Percentiles rank a stretch among this genome's conserved stretches.
phyloP scores from a whole-genome alignment of 2,329 filamentous ascomycete species.

The Paracoccidioides lutzii region DNA sequence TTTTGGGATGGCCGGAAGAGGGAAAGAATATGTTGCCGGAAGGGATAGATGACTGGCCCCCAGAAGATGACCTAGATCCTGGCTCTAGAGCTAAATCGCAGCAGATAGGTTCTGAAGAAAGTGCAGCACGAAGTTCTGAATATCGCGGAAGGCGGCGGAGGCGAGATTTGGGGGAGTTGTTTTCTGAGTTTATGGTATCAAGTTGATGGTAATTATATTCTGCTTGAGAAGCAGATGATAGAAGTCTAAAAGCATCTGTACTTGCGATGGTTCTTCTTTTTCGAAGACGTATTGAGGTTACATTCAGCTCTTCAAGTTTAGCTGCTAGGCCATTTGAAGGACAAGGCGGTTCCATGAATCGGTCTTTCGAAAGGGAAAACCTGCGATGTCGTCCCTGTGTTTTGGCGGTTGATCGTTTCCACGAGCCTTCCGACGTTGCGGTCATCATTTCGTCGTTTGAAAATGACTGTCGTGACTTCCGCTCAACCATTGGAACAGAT shows the following conservation, averaged over 20 bases:
- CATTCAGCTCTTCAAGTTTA: conserved; percentile 18
- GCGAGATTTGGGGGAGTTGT: conserved; percentile 7
- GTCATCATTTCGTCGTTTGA: conserved; percentile 35
- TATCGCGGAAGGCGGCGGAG: conserved; percentile 11
- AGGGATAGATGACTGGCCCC: not conserved
- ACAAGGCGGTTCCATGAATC: conserved; percentile 20
- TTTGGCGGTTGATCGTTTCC: conserved; percentile 26
- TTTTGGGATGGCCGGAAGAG: conserved; percentile 5
- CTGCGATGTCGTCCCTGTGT: conserved; percentile 18
- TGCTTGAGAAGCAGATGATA: conserved; percentile 21
- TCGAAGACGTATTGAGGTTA: conserved; percentile 14
- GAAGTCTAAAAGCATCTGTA: conserved; percentile 25
- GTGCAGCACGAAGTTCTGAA: conserved; percentile 9
- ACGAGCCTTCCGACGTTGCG: conserved; percentile 26
- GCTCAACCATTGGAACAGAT: not conserved
- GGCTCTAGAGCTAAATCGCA: not conserved
- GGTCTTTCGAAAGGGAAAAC: conserved; percentile 12
- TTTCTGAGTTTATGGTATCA: not conserved
- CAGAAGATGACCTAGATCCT: not conserved
- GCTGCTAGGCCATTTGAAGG: conserved; percentile 3
- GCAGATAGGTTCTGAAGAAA: not conserved
- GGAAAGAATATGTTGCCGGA: not conserved
- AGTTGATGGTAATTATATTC: conserved; percentile 7
- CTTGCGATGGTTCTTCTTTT: conserved; percentile 31
- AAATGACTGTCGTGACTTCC: conserved; percentile 35